phyloP scores from a whole-genome alignment of 495 filamentous ascomycete species.

The Penicillium chermesinum region DNA sequence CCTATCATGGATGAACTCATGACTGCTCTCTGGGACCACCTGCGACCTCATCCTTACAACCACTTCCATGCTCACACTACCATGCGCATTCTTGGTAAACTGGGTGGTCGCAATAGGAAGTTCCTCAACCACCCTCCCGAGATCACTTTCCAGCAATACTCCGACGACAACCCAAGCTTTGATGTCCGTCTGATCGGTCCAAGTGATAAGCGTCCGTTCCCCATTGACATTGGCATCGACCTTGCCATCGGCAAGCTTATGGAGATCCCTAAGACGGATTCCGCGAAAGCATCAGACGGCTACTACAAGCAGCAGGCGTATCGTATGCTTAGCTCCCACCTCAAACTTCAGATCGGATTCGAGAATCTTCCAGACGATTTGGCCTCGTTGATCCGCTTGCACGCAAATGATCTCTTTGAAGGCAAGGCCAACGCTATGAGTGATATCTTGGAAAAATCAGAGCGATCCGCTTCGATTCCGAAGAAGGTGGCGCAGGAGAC shows the following conservation, averaged over 20 bases:
- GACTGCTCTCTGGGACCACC: constrained; percentile 91
- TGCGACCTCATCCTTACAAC: constrained; percentile 86
- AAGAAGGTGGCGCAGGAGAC: constrained; percentile 82
- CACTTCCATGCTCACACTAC: constrained; percentile 97
- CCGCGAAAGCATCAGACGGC: constrained; percentile 66
- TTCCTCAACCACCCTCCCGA: constrained; percentile 85
- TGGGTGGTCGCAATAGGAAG: constrained; percentile 90
- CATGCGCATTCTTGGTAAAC: constrained; percentile 95
- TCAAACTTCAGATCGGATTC: constrained; percentile 83
- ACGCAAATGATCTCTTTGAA: constrained; percentile 77
- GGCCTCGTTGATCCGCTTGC: constrained; percentile 72
- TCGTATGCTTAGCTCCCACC: constrained; percentile 73
- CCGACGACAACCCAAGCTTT: constrained; percentile 80
- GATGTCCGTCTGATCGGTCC: constrained; percentile 87
- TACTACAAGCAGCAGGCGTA: constrained; percentile 94
- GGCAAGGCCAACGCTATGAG: constrained; percentile 60
- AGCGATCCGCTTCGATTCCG: constrained; percentile 71
- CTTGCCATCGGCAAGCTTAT: constrained; percentile 79
- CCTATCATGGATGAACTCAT: constrained; percentile 98
- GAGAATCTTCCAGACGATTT: constrained; percentile 89
- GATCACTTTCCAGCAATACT: constrained; percentile 73
- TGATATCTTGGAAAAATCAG: constrained; percentile 57
- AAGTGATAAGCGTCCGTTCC: constrained; percentile 80
- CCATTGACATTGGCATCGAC: constrained; percentile 78
- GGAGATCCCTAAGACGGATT: constrained; percentile 62